Conservation (phyloP, 2,329 filamentous ascomycete genomes). For the Cryphonectria parasitica region DNA sequence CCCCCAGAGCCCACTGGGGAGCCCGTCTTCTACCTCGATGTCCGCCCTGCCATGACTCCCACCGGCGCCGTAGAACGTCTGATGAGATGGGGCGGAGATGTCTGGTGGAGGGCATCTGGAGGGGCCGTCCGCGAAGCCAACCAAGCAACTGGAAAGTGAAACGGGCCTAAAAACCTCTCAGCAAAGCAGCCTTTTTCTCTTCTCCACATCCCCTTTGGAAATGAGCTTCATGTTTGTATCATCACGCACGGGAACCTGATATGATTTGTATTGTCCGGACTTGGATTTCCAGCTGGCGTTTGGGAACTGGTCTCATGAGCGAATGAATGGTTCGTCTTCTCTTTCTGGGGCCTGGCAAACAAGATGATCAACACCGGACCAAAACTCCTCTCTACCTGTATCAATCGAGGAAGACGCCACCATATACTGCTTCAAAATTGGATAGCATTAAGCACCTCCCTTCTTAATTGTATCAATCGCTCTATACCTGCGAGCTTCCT, state of each 20-base stretch:
- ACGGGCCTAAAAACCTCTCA: background rate
- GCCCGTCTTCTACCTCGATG: conserved; percentile 94
- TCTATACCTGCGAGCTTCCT: too few species aligned
- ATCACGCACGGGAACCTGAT: background rate
- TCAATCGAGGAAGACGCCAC: background rate
- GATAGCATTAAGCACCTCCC: background rate
- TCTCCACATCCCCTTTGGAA: background rate
- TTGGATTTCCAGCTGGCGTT: conserved; percentile 1
- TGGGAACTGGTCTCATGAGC: background rate
- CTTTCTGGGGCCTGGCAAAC: background rate
- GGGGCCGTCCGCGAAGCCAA: conserved; percentile 60
- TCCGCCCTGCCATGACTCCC: conserved; percentile 85
- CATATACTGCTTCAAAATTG: background rate
- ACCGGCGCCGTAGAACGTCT: conserved; percentile 79
- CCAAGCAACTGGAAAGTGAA: conserved; percentile 13
- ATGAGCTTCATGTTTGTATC: background rate
- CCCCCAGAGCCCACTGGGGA: conserved; percentile 82
- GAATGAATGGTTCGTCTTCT: background rate
- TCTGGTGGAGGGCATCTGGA: conserved; percentile 90
- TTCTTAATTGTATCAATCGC: too few species aligned
- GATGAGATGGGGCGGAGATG: conserved; percentile 87
- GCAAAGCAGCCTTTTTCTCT: background rate
- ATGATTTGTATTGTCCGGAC: background rate
- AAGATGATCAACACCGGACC: background rate
- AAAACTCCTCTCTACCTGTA: conserved; percentile 12